Base-by-base conservation (phyloP, 2,329 filamentous ascomycete species). In the Venturia carpophila region DNA sequence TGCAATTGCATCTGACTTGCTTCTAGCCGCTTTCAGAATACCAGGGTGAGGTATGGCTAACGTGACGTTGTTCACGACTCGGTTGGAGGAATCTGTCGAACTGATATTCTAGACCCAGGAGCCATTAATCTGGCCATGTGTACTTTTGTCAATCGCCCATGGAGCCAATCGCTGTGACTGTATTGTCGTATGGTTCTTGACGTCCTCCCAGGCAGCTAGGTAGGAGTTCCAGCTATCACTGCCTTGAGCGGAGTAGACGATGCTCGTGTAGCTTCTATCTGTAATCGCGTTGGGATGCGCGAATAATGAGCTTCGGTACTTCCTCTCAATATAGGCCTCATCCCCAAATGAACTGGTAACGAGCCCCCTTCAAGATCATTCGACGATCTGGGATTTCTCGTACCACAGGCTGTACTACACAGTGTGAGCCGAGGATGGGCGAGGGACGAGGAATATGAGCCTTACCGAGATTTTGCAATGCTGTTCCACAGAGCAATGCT, bases 181-280 rank as follows among this genome's bases (percentile, higher is more conserved):
- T 30, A 17, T 34, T 56, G 49, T 30, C 24, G 49, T 56, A 56
- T 56, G 49, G 49, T 56, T 56, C 15, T 9, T n/a, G 11, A 37
- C 30, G 19, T 24, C 30, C 15, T 56, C 21, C 49, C 49, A 56
- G 30, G 49, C 30, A 17, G 49, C 15, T n/a, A 56, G 30, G 30
- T 30, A 56, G 10, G 49, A 30, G 13, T 56, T 56, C 49, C 49
- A 56, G 49, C 49, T 30, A 56, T 56, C 30, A 56, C 49, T 56
- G 24, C 49, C 21, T 37, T 24, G 49, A 56, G 49, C 49, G 15
- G 49, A 56, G 49, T 56, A 56, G 49, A 56, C 27, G 30, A 56
- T 24, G 30, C 49, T 37, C 49, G 34, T 56, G 49, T 30, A 56
- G 27, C 49, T 56, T 37, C 49, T 56, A 9, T 56, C 49, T 15